Base-by-base conservation (phyloP, 768 basidiomycete species). In the Cystofilobasidium capitatum region DNA sequence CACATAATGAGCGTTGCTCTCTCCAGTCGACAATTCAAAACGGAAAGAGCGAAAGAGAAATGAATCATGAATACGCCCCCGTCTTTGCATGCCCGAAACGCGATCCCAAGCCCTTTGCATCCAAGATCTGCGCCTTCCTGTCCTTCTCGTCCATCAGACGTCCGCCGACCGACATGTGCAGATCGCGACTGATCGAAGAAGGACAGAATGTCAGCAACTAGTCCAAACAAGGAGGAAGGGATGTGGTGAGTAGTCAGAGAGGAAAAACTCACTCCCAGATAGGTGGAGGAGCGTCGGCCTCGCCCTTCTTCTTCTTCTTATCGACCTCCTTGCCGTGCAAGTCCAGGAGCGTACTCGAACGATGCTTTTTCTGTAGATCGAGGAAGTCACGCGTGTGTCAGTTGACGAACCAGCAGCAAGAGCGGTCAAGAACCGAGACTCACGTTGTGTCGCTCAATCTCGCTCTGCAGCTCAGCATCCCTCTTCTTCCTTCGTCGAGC, bases 151-250 rank as follows among this genome's bases (percentile, higher is more conserved):
- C 91, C 89, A 99, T 88, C 36, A 96, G 80, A 59, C 89, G 80
- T 17, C 94, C 93, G 1, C 86, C 86, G 4, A 94, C 72, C 2
- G 82, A 83, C 92, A 99, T 96, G 76, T 94, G 91, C 35, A 91
- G 81, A 40, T 84, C 80, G 73, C 89, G 91, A 72, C 51, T 55
- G 51, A 8, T n/a, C n/a, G n/a, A n/a, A n/a, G 51, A 14, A 16
- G 29, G 51, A 55, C 45, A 42, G 40, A 20, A 42, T 42, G 49
- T 16, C 7, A 51, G 22, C 17, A 51, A 16, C 9, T n/a, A 51
- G 31, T 8, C 10, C 17, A 20, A 49, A 49, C 47, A 49, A 22
- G n/a, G n/a, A 44, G 12, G 42, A 44, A 44, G 42, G 12, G 12
- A 10, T 12, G 22, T 44, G 12, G 22, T 44, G 12, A 5, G 44